Conservation (phyloP, 2,329 filamentous ascomycete species). For the Aureobasidium sp. region DNA sequence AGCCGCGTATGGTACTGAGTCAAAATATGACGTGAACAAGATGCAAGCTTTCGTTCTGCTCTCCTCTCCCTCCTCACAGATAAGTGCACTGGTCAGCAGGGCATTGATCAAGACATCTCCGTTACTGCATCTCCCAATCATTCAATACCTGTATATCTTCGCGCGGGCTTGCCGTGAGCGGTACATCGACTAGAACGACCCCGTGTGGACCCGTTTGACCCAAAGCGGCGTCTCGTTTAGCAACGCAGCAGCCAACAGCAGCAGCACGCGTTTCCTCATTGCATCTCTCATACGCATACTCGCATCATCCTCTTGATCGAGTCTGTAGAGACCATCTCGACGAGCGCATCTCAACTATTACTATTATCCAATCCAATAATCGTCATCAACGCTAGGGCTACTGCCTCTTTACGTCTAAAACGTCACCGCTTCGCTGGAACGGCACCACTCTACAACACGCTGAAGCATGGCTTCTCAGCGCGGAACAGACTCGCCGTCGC, state of each 20-base stretch:
- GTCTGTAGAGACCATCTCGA: not conserved
- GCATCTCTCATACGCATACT: not conserved
- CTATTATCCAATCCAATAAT: not conserved
- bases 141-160: not conserved
- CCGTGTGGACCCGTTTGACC: constrained; percentile 5
- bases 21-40: constrained; percentile 9
- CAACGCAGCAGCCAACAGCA: not conserved
- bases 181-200: not conserved
- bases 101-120: not conserved
- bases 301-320: not conserved
- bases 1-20: constrained; percentile 1
- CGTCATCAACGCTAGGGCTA: not conserved
- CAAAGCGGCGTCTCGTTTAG: constrained; percentile 6
- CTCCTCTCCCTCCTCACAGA: not conserved
- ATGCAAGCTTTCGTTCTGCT: not conserved
- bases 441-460: not conserved
- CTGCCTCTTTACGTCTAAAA: not conserved
- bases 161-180: not conserved
- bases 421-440: constrained; percentile 1
- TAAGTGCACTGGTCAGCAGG: not conserved
- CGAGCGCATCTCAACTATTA: not conserved
- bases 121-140: not conserved
- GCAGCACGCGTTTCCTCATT: constrained; percentile 1
- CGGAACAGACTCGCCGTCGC: constrained; percentile 3
- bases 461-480: not conserved